These are phyloP conservation scores for Coemansia linderi DNA, from an alignment of 371 early-diverging fungal genomes.

Conservation along the genomic window DNA sequence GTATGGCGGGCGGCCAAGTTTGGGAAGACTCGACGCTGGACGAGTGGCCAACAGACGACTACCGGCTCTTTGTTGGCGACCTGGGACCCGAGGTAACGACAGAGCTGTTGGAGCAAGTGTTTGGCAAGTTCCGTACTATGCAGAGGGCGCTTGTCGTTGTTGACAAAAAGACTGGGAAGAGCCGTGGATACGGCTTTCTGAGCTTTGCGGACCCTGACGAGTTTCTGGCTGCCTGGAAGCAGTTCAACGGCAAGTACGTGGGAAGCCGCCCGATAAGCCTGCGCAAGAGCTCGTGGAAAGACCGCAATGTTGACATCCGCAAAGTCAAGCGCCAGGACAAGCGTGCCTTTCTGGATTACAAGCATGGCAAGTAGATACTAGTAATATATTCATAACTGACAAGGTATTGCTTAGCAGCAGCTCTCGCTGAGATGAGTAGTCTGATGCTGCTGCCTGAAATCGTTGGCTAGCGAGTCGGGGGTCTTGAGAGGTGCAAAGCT, in stretches of 20 bases:
- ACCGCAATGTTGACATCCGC: constrained; percentile 79
- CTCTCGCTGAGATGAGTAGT: constrained; percentile 36
- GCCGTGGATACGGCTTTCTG: constrained; percentile 81
- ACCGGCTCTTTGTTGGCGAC: constrained; percentile 83
- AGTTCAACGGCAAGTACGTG: constrained; percentile 92
- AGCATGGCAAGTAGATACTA: constrained; percentile 15
- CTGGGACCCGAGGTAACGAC: constrained; percentile 76
- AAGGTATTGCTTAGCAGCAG: constrained; percentile 28
- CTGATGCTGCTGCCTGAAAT: constrained; percentile 1
- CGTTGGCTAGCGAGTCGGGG: constrained; percentile 10
- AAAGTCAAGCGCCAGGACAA: constrained; percentile 51
- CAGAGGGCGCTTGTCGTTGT: constrained; percentile 78
- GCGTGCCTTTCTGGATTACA: constrained; percentile 36
- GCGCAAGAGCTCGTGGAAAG: constrained; percentile 91
- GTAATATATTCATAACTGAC: background rate
- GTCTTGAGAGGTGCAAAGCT: constrained; percentile 14
- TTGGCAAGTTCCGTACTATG: constrained; percentile 69
- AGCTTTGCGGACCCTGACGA: constrained; percentile 73
- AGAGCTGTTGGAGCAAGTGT: constrained; percentile 67
- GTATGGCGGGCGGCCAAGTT: constrained; percentile 89
- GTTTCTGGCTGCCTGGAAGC: constrained; percentile 74
- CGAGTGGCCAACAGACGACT: constrained; percentile 89
- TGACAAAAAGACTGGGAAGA: constrained; percentile 74
- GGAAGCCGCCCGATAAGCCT: constrained; percentile 93
- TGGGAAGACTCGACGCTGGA: constrained; percentile 92